Base-by-base conservation (phyloP, 2,329 filamentous ascomycete species). In the Fusarium penzigii region DNA sequence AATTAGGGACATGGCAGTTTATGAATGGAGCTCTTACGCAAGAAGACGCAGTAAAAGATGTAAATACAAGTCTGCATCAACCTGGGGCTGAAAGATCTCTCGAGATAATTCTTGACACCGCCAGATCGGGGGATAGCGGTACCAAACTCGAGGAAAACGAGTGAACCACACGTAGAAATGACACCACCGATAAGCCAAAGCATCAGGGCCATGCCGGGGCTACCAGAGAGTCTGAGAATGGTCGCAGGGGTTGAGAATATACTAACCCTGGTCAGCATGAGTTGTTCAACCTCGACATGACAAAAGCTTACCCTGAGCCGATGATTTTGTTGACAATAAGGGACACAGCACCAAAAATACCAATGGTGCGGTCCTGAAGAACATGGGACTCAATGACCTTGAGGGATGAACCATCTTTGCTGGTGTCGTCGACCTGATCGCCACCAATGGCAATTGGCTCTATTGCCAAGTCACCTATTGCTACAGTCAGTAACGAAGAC, bases 101-200 rank as follows among this genome's bases (percentile, higher is more conserved):
- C 61, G 2, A 64, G 59, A 38, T 64, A 64, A 38, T 64, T 64
- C 54, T 64, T 64, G 48, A 64, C 54, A 6, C 62, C 58, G 6
- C 61, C 59, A 5, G 56, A 59, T 48, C 59, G 47, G 2, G 61
- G 62, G 5, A 64, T 61, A 2, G 57, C 59, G 3, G 57, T 53
- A 1, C 62, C 62, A 44, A 63, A 64, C 25, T 64, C 59, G 6
- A 65, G 51, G 53, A 65, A 59, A 12, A 63, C 56, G 29, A 65
- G 56, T 5, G 56, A 46, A 2, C 62, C 62, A 16, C 55, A 59
- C 2, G 61, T 64, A 1, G 61, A 49, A 29, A 65, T 62, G 1
- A 62, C 46, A 6, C 53, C 50, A 2, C 61, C 61, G 4, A 64
- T 61, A 5, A 63, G 52, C 62, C 61, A 64, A 5, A 51, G 58